These are phyloP conservation scores for Asterochloris sp. DNA, from an alignment of 139 green algal genomes.

Conservation along the genomic window DNA sequence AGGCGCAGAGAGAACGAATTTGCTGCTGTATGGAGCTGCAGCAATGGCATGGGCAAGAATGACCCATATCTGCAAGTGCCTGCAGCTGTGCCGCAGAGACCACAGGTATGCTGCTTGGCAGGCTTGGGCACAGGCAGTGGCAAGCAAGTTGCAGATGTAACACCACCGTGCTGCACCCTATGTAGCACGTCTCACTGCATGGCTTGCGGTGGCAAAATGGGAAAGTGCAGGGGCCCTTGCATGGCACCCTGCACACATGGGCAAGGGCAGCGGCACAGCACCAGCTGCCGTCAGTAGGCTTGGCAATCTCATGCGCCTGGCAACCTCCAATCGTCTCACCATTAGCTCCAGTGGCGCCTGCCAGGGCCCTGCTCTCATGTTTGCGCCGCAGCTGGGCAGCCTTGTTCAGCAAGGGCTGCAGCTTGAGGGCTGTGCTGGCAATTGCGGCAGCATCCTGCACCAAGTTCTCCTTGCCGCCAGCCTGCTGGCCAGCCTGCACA, in stretches of 20 bases:
- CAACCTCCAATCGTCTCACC: not conserved
- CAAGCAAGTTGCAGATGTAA: too few species aligned
- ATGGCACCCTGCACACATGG: not conserved
- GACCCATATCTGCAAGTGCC: too few species aligned
- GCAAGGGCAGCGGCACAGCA: not conserved
- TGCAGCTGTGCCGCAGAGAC: too few species aligned
- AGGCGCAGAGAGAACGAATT: too few species aligned
- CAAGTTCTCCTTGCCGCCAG: constrained; percentile 43
- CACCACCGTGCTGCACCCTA: not conserved
- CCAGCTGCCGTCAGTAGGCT: not conserved
- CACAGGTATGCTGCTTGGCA: too few species aligned
- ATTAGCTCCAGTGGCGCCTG: not conserved
- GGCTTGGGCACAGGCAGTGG: too few species aligned
- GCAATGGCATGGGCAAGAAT: too few species aligned
- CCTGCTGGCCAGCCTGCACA: constrained; percentile 9
- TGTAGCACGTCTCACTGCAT: not conserved
- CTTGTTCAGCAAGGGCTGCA: constrained; percentile 14
- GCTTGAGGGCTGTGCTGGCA: constrained; percentile 13
- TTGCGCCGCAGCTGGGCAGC: constrained; percentile 2
- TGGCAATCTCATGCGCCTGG: too few species aligned
- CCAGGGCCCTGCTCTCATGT: not conserved
- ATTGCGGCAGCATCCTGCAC: constrained; percentile 34
- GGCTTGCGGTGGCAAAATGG: not conserved
- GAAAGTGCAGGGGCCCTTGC: not conserved
- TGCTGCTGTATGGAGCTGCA: too few species aligned